Evolutionary conservation across 176 grass and related monocot genomes (phyloP).

Genomic region (Poa annua): DNA sequence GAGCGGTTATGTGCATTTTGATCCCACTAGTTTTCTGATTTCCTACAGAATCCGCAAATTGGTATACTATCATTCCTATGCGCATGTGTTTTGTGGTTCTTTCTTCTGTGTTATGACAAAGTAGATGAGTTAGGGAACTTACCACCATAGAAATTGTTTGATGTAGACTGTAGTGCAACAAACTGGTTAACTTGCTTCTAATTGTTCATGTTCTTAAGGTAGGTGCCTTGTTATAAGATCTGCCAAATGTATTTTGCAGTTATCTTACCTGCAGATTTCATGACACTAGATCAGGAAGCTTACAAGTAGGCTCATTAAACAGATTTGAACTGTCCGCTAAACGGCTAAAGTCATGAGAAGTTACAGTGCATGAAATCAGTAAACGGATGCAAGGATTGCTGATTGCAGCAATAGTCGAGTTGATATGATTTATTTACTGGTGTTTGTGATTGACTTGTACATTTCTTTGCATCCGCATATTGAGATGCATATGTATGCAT

Average conservation of each 20-base stretch:
- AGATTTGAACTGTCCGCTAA: not conserved
- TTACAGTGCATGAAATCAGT: not conserved
- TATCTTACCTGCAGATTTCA: slow-evolving; percentile 17
- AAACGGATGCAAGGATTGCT: not conserved
- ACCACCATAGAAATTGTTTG: not conserved
- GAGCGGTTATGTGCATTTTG: not conserved
- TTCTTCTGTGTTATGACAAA: slow-evolving; percentile 20
- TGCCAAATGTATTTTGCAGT: slow-evolving; percentile 8
- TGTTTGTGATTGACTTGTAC: not conserved
- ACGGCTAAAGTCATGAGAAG: not conserved
- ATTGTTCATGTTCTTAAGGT: not conserved
- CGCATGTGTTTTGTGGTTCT: slow-evolving; percentile 20
- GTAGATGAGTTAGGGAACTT: slow-evolving; percentile 19
- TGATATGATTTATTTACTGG: not conserved
- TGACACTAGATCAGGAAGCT: not conserved
- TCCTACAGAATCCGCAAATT: not conserved
- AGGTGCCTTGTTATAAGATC: not conserved
- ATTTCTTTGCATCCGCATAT: slow-evolving; percentile 1
- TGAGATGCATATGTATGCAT: not conserved
- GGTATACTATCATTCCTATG: not conserved
- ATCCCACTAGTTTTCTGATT: not conserved
- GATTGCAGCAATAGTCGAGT: not conserved
- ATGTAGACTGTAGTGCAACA: slow-evolving; percentile 6
- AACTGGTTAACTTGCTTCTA: slow-evolving; percentile 30
- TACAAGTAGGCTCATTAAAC: slow-evolving; percentile 5